A percentile compares a stretch with the other conserved stretches of the same genome.
Conservation (phyloP, 1,139 yeast species). For the Suhomyces choctaworum region DNA sequence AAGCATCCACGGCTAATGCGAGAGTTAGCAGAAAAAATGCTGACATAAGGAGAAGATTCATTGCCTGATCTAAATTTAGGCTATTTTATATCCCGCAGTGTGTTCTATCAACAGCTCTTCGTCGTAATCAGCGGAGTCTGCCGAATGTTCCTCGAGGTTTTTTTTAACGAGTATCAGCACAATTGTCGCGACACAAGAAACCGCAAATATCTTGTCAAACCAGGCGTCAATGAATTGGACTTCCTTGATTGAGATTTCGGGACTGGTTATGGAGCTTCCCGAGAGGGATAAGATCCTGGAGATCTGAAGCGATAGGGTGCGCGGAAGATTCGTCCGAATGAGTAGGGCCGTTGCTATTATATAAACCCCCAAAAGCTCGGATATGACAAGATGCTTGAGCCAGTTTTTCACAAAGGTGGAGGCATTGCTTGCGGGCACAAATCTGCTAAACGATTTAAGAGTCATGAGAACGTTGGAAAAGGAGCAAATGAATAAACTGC, state of each 20-base stretch:
- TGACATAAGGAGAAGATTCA: no score
- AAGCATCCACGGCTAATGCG: no score
- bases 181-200: constrained; percentile 55
- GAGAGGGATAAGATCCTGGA: constrained; percentile 46
- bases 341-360: constrained; percentile 78
- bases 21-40: neutral
- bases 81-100: constrained; percentile 6
- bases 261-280: constrained; percentile 29
- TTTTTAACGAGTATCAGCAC: constrained; percentile 39
- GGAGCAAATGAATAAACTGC: constrained; percentile 65
- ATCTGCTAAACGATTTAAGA: constrained; percentile 39
- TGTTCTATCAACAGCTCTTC: constrained; percentile 35
- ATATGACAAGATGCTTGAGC: constrained; percentile 53
- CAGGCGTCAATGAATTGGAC: constrained; percentile 69
- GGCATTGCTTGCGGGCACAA: constrained; percentile 31
- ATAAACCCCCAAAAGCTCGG: constrained; percentile 76
- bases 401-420: constrained; percentile 32
- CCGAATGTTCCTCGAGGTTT: constrained; percentile 19
- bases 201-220: constrained; percentile 75
- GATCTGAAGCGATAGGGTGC: constrained; percentile 53
- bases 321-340: constrained; percentile 72
- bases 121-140: constrained; percentile 25
- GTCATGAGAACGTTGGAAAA: constrained; percentile 63
- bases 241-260: constrained; percentile 32
- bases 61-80: no score